A percentile compares a stretch with the other conserved stretches of the same genome.
Evolutionary conservation across 805 yeast genomes (phyloP).

Genomic region (Teunomyces tritomae): DNA sequence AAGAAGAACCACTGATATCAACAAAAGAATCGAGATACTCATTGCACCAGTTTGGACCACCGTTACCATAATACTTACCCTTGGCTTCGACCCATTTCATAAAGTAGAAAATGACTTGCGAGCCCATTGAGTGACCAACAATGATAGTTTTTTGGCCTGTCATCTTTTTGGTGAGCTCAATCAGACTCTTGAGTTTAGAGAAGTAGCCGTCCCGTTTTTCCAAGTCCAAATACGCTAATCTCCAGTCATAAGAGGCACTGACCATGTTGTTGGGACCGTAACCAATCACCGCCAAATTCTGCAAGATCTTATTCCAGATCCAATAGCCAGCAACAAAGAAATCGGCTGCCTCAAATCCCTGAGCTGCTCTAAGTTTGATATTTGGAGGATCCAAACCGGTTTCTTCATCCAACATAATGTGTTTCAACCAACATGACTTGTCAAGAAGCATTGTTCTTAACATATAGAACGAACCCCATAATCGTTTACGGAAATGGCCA

Average conservation of each 20-base stretch:
- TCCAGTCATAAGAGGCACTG: slow-evolving; percentile 95
- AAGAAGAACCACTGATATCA: slow-evolving; percentile 83
- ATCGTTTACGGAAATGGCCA: slow-evolving; percentile 81
- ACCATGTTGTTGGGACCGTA: slow-evolving; percentile 89
- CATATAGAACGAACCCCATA: slow-evolving; percentile 99
- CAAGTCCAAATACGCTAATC: slow-evolving; percentile 83
- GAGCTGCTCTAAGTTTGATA: slow-evolving; percentile 81
- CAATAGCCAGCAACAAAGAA: slow-evolving; percentile 96
- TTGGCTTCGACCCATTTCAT: slow-evolving; percentile 95
- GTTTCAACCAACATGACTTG: slow-evolving; percentile 91
- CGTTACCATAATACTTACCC: slow-evolving; percentile 80
- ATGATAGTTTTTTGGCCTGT: slow-evolving; percentile 70
- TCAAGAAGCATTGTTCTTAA: slow-evolving; percentile 86
- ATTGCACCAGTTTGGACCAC: slow-evolving; percentile 88
- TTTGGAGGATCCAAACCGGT: slow-evolving; percentile 93
- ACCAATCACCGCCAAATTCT: slow-evolving; percentile 89
- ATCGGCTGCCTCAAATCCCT: slow-evolving; percentile 96
- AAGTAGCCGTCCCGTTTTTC: slow-evolving; percentile 88
- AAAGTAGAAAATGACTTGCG: slow-evolving; percentile 84
- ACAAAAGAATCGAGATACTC: slow-evolving; percentile 76
- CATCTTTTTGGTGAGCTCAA: slow-evolving; percentile 56
- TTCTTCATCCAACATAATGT: slow-evolving; percentile 80
- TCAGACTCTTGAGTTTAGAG: slow-evolving; percentile 65
- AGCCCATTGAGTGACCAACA: slow-evolving; percentile 95
- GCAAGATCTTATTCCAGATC: slow-evolving; percentile 97